phyloP scores from a whole-genome alignment of 257 asterid genomes.

The Solanum boliviense region DNA sequence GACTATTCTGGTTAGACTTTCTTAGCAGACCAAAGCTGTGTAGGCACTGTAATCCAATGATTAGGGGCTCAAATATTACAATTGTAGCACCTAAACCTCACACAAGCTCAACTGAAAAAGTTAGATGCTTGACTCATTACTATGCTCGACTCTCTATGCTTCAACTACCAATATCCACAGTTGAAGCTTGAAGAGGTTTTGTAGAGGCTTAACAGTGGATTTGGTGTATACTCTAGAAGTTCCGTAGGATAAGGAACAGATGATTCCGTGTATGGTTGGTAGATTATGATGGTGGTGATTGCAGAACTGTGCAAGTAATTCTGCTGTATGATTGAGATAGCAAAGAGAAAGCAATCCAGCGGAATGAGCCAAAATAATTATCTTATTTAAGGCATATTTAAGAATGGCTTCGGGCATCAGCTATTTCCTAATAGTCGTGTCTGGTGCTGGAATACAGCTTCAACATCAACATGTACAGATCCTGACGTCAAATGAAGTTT shows the following conservation, averaged over 20 bases:
- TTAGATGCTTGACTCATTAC: neutral
- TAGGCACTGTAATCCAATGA: neutral
- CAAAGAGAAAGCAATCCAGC: neutral
- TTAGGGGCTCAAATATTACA: neutral
- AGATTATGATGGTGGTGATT: neutral
- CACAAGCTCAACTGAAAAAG: neutral
- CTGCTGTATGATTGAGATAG: neutral
- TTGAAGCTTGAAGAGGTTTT: neutral
- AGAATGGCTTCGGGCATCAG: neutral
- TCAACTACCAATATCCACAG: neutral
- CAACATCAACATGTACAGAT: neutral
- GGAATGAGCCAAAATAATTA: neutral
- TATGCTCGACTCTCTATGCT: neutral
- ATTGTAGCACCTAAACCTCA: neutral
- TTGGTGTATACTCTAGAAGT: neutral
- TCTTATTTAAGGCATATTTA: neutral
- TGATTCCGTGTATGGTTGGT: neutral
- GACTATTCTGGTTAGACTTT: neutral
- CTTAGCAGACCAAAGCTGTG: neutral
- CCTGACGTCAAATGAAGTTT: neutral
- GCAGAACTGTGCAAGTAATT: neutral
- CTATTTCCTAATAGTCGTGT: neutral
- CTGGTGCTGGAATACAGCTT: neutral
- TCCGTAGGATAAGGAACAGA: neutral
- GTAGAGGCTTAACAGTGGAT: neutral